Percentiles rank a stretch among this genome's conserved stretches.
These are phyloP conservation scores for Ailanthus altissimus DNA, from an alignment of 345 rosid species.

Conservation along the genomic window DNA sequence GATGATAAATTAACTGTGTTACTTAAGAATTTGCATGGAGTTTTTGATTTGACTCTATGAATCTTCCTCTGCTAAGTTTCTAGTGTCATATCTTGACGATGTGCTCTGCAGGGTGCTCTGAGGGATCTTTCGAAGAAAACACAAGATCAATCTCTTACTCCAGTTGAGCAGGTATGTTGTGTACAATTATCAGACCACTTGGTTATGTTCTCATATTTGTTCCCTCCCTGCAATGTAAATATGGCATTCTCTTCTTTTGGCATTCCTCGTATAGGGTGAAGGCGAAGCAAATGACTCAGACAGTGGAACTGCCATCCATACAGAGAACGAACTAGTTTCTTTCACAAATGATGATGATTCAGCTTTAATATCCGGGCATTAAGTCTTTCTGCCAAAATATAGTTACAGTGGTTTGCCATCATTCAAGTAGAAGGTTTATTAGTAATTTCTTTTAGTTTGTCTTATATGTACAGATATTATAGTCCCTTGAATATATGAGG, in stretches of 20 bases:
- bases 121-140: constrained; percentile 63
- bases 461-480: constrained; percentile 50
- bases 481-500: constrained; percentile 41
- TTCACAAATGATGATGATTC: constrained; percentile 48
- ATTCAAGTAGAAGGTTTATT: constrained; percentile 30
- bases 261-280: constrained; percentile 40
- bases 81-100: neutral
- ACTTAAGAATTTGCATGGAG: neutral
- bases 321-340: constrained; percentile 40
- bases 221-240: neutral
- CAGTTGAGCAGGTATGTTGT: constrained; percentile 48
- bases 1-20: neutral
- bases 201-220: neutral
- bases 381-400: constrained; percentile 3
- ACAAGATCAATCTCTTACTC: constrained; percentile 50
- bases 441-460: constrained; percentile 26
- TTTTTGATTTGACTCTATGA: constrained; percentile 1
- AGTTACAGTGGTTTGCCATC: constrained; percentile 1
- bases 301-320: constrained; percentile 38
- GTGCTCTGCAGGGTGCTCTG: constrained; percentile 56
- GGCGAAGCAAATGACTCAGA: constrained; percentile 50
- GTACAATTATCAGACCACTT: neutral
- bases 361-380: constrained; percentile 41
- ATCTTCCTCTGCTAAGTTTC: neutral
- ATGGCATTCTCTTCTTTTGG: neutral